Evolutionary conservation across 2,329 filamentous ascomycete species (phyloP).

Genomic region (Cyphellophora europaea): DNA sequence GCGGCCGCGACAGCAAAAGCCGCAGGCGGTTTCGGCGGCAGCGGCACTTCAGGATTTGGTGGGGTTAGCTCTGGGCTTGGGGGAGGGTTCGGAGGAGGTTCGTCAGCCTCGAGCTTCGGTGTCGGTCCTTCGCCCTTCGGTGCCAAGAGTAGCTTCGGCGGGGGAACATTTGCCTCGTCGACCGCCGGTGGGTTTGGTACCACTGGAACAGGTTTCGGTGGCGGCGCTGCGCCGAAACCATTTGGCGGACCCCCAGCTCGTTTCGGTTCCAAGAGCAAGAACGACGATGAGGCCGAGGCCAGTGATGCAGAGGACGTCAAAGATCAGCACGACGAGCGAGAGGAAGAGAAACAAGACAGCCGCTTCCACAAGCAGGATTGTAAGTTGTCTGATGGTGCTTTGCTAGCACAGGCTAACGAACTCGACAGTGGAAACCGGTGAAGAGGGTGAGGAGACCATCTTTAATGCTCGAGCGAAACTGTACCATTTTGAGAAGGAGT

Average conservation of each 20-base stretch:
- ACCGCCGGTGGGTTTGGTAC: constrained; percentile 12
- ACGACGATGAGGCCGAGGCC: constrained; percentile 46
- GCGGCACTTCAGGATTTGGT: constrained; percentile 16
- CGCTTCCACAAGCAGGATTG: constrained; percentile 52
- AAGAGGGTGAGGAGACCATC: constrained; percentile 69
- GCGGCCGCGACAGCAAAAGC: constrained; percentile 31
- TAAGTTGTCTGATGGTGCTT: constrained; percentile 33
- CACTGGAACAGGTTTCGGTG: constrained; percentile 24
- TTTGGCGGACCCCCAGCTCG: constrained; percentile 32
- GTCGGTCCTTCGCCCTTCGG: background rate
- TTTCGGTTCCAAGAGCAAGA: constrained; percentile 47
- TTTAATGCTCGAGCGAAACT: constrained; percentile 74
- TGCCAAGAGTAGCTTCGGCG: background rate
- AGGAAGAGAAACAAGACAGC: constrained; percentile 39
- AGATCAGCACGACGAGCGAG: constrained; percentile 40
- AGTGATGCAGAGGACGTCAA: constrained; percentile 42
- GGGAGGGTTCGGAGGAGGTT: constrained; percentile 33
- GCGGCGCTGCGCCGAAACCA: constrained; percentile 12
- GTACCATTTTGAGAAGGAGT: constrained; percentile 66
- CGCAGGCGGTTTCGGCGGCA: constrained; percentile 6
- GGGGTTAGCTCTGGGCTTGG: constrained; percentile 26
- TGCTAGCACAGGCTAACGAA: constrained; percentile 19
- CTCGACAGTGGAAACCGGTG: constrained; percentile 70
- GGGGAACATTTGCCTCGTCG: constrained; percentile 18
- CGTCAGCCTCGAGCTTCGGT: constrained; percentile 23